phyloP scores from a whole-genome alignment of 2,329 filamentous ascomycete species.

The Aureobasidium vineae region DNA sequence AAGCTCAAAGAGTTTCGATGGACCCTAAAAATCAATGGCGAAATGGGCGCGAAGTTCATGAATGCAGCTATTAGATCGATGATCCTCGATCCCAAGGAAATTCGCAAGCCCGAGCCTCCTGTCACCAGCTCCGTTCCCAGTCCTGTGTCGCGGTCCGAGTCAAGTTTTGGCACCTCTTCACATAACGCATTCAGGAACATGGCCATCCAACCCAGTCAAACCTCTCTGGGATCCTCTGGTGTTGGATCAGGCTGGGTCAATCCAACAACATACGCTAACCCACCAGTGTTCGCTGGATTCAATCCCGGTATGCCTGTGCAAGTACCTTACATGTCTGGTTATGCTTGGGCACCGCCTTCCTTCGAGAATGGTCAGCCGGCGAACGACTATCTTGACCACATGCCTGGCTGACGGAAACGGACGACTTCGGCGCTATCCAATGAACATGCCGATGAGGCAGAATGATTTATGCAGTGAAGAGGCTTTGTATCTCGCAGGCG shows the following conservation, averaged over 20 bases:
- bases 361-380: not conserved
- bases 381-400: not conserved
- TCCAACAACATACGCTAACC: not conserved
- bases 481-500: not conserved
- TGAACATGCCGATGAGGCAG: not conserved
- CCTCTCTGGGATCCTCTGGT: not conserved
- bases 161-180: not conserved
- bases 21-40: constrained; percentile 45
- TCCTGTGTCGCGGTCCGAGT: not conserved
- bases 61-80: constrained; percentile 38
- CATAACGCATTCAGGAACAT: not conserved
- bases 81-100: constrained; percentile 20
- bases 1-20: constrained; percentile 46
- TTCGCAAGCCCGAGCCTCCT: not conserved
- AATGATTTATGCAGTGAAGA: not conserved
- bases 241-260: not conserved
- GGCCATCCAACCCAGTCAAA: not conserved
- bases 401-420: not conserved
- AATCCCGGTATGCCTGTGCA: not conserved
- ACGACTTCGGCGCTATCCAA: not conserved
- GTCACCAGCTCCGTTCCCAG: not conserved
- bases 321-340: constrained; percentile 9
- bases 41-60: constrained; percentile 46
- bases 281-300: not conserved
- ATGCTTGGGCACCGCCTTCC: not conserved